Evolutionary conservation across 805 yeast genomes (phyloP), one percentile per base, ranked within the genome.

Genomic region (Wickerhamomyces mucosus): DNA sequence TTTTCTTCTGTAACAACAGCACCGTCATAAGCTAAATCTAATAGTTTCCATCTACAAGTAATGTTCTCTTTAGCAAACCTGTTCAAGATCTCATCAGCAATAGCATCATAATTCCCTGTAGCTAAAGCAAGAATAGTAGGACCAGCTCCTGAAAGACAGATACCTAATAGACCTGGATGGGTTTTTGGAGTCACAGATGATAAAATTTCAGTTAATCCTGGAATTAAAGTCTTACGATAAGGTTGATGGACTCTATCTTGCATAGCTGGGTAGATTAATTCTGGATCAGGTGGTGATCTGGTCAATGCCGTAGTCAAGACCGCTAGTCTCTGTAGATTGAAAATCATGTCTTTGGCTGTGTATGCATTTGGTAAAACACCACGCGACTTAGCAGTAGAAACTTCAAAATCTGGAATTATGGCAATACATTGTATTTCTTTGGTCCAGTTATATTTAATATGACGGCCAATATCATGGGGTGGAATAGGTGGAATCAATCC

Each of bases 221-320:
- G 98, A 36, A 92, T 84, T 45, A 89, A 69, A 11, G 78, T 76
- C 50, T 86, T 77, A 51, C 98, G 73, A 68, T 89, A 92, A n/a
- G 96, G 96, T 58, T 92, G 98, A 60, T 92, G 98, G 24, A 92
- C 72, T 50, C 80, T 78, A 58, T 92, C 98, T 61, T 85, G 95
- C 97, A 92, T 92, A 13, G 97, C 84, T 39, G 89, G 80, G 57
- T 81, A 86, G 43, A 92, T 86, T 42, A 88, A 65, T 36, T 75
- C 76, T 19, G 94, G 71, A 50, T 82, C 76, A 25, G 95, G 95
- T 15, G 85, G 80, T 9, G 75, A 73, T 47, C 76, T 70, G n/a
- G 94, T 80, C 50, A 92, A 72, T 0, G 96, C 95, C 6, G 92
- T 78, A 18, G 97, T 92, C 43, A 92, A 70, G 16, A 89, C 82